Conservation (phyloP, 805 yeast species). For the Candida odintsovae region DNA sequence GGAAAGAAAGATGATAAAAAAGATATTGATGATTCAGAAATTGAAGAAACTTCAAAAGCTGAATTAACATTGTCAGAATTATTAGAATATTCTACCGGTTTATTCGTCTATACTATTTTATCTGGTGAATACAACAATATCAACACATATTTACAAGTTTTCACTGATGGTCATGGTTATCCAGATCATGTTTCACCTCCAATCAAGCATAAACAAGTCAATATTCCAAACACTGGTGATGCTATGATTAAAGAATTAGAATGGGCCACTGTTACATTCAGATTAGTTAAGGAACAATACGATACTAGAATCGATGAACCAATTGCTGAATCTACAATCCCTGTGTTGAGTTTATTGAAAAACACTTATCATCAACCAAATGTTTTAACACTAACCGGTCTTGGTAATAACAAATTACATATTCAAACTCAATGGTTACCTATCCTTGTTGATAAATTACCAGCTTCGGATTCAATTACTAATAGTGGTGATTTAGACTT, state of each 20-base stretch:
- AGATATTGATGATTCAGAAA: conserved; percentile 34
- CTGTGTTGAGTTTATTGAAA: conserved; percentile 60
- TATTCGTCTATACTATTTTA: conserved; percentile 60
- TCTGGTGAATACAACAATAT: conserved; percentile 50
- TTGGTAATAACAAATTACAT: conserved; percentile 45
- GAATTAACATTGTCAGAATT: conserved; percentile 56
- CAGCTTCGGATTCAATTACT: conserved; percentile 67
- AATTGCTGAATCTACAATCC: conserved; percentile 56
- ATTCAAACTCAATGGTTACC: conserved; percentile 79
- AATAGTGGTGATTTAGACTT: conserved; percentile 69
- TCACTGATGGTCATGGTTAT: conserved; percentile 70
- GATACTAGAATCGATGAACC: conserved; percentile 51
- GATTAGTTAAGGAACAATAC: conserved; percentile 51
- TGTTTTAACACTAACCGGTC: conserved; percentile 48
- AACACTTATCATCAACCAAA: conserved; percentile 60
- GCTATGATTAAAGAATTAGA: conserved; percentile 72
- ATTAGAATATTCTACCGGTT: conserved; percentile 62
- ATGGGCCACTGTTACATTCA: conserved; percentile 59
- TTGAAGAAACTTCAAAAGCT: conserved; percentile 31
- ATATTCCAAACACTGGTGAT: conserved; percentile 58
- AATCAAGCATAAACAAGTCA: conserved; percentile 30
- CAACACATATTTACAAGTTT: conserved; percentile 66
- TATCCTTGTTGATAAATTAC: conserved; percentile 49
- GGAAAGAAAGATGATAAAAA: conserved; percentile 27
- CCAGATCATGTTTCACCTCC: conserved; percentile 54